Evolutionary conservation across 164 flowering plant genomes (phyloP), one percentile per base, ranked within the genome.

Genomic region (Tetracentron sinense): DNA sequence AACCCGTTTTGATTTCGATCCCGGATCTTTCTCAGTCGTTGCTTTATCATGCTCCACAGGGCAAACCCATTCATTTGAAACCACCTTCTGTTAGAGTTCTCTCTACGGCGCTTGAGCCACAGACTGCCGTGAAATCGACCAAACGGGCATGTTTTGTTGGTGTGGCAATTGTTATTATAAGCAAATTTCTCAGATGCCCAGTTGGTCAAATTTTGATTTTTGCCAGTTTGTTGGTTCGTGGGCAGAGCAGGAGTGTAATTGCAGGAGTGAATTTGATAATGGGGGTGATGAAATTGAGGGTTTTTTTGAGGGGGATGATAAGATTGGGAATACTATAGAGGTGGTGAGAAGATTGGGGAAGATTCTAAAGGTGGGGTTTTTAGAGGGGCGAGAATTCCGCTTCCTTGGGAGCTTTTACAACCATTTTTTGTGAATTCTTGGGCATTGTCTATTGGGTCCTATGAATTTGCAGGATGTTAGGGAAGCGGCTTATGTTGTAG

Each of bases 391-490:
- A 87, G 91, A 58, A 84, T 94, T 77, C 96, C 92, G 5, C 78
- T 91, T 42, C 98, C 98, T 4, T 94, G 96, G 98, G 98, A 94
- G 78, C 77, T 94, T 7, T 68, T 89, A 68, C 96, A 88, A 74
- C 93, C 95, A 0, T 62, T 82, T 21, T n/a, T 54, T 91, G 77
- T 80, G 97, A 64, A 89, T 91, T 52, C 52, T 94, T 25, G 97
- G 96, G 28, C 97, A 94, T 60, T 94, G 98, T 65, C 72, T 94
- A 61, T 68, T 94, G 66, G 96, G 83, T 48, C 95, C 97, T 16
- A 57, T 88, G 81, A 89, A 78, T 69, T 42, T 78, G 0, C 79
- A 85, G 44, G 96, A 94, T 58, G 91, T 89, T 21, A 89, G 78
- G 75, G 88, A 86, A 53, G 80, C 85, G 0, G 96, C 98, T 0